phyloP scores from a whole-genome alignment of 345 rosid species.

The Sonneratia alba region DNA sequence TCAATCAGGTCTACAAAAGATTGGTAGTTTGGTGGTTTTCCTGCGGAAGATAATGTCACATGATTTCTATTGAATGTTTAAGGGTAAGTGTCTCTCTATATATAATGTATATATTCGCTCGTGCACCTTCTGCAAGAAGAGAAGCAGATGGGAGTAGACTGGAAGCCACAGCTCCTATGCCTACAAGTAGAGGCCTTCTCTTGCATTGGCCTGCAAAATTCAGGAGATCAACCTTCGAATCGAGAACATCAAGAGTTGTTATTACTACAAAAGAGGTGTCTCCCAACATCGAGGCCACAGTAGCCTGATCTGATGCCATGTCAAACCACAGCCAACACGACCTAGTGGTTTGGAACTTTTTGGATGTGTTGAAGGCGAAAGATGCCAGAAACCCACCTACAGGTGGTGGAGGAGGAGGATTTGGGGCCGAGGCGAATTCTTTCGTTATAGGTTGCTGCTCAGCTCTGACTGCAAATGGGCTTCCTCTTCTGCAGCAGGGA shows the following conservation, averaged over 20 bases:
- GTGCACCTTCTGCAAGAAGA: conserved; percentile 63
- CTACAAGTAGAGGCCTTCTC: conserved; percentile 53
- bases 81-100: too few relatives aligned
- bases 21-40: conserved; percentile 42
- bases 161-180: conserved; percentile 51
- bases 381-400: neutral
- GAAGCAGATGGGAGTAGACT: conserved; percentile 35
- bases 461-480: neutral
- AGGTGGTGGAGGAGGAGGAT: neutral
- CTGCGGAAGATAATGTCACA: conserved; percentile 20
- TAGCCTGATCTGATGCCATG: too few relatives aligned
- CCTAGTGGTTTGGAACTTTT: neutral
- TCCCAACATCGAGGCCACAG: too few relatives aligned
- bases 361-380: neutral
- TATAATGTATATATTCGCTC: neutral
- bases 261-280: too few relatives aligned
- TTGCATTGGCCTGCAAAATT: conserved; percentile 30
- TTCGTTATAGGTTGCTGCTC: neutral
- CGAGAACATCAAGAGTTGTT: too few relatives aligned
- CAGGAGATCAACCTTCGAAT: too few relatives aligned
- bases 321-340: too few relatives aligned
- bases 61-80: neutral
- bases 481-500: neutral
- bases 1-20: conserved; percentile 59
- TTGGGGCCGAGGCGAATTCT: neutral